Base-by-base conservation (phyloP, 108 stramenopile genomes). In the Cyclotella kingstonii region DNA sequence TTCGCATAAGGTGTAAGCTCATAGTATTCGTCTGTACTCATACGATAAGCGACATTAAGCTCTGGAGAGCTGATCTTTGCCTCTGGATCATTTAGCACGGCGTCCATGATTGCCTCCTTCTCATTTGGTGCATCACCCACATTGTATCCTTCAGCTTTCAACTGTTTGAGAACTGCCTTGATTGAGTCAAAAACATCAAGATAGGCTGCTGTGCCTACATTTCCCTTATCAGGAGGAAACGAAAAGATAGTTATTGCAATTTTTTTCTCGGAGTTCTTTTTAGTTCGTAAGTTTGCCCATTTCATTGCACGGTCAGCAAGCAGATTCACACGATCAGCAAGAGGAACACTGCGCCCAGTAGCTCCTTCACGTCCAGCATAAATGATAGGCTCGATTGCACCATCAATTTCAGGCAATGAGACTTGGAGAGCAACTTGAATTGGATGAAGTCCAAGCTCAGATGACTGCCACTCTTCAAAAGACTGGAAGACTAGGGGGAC, bases 211-310 rank as follows among this genome's bases (percentile, higher is more conserved):
- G 96, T 97, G 45, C 96, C 96, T 38, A 97, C 96, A 73, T 97
- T 97, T 40, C 96, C 96, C 87, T 97, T 97, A 78, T 97, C 96
- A 30, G 96, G 96, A 41, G 96, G 96, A 86, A 97, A 97, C 34
- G 92, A 94, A 78, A 97, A 97, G 83, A 97, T 91, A 15, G 96
- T 97, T 40, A 97, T 86, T 15, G 96, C 94, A 76, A 97, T 89
- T 78, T 96, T 97, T 87, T 97, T 97, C 40, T 96, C 94, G 58
- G 63, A 35, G 36, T 88, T 88, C 48, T 85, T 70, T 89, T 97
- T 97, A 36, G 71, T 72, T 42, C 79, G 78, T 27, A 93, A 83
- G 56, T 66, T 81, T 39, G 84, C 76, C 95, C 96, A 93, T 87
- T 97, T 97, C 53, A 97, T 52, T 42, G 90, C 76, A 44, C 96